Evolutionary conservation across 768 basidiomycete species (phyloP), one percentile per base, ranked within the genome.

Genomic region (Daedalea quercina): DNA sequence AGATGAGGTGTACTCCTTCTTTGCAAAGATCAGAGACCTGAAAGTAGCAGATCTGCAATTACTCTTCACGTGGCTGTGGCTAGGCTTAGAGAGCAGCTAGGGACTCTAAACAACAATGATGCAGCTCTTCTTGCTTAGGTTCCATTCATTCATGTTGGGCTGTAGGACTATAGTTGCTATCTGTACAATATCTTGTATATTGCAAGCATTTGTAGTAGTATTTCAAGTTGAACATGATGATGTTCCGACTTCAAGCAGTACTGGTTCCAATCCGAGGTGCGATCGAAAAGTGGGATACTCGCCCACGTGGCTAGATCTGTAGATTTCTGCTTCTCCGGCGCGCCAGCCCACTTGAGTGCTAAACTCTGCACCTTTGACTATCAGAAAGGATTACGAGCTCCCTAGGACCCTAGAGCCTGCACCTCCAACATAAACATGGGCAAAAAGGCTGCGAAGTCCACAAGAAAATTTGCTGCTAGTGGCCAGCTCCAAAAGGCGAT

Each of bases 401-500:
- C 37, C 19, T 19, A 15, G 7, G n/a, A n/a, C 17, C 37, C 15
- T 40, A 7, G 8, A 6, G 28, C 28, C 11, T 31, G 6, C 6
- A 31, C 6, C 11, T 31, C 28, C 28, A 31, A 6, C 46, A 4
- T 12, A 26, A 12, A 1, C 8, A 79, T 81, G 80, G 78, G 70
- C 23, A 75, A 71, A 52, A 91, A 87, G 60, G 80, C 83, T 19
- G 71, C 80, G 35, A 94, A 94, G 69, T 81, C 90, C 0, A 87
- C 87, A 11, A 84, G 85, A 64, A 93, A 94, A 71, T 94, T 94
- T 60, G 88, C 85, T 9, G 75, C 89, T 3, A 91, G 88, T 54
- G 94, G 94, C 1, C 84, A 87, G 63, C 81, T 98, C 50, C 90
- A 91, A 64, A 87, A 90, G 58, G 81, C 83, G 19, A 96, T 98